Percentiles rank a stretch among this genome's conserved stretches.
These are phyloP conservation scores for Beauveria pseudobassiana DNA, from an alignment of 2,329 filamentous ascomycete species.

Conservation along the genomic window DNA sequence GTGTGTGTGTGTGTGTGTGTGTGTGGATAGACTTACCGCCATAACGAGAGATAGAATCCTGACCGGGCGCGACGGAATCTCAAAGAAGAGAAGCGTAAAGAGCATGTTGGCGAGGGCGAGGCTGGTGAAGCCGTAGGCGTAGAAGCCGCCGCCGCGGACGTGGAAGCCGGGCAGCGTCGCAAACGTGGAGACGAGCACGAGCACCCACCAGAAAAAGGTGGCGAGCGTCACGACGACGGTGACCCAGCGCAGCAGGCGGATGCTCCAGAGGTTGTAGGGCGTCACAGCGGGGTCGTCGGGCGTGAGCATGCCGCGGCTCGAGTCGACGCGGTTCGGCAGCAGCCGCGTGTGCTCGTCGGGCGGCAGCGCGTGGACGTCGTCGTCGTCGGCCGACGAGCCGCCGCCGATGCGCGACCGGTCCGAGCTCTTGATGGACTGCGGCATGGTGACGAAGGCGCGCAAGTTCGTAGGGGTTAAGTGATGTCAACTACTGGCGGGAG, in stretches of 20 bases:
- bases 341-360: slow-evolving; percentile 55
- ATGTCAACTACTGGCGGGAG: too few species aligned
- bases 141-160: slow-evolving; percentile 85
- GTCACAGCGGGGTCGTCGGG: slow-evolving; percentile 53
- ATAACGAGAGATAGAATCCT: slow-evolving; percentile 65
- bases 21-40: slow-evolving; percentile 25
- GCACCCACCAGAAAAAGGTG: slow-evolving; percentile 85
- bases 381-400: slow-evolving; percentile 10
- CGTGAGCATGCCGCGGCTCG: slow-evolving; percentile 27
- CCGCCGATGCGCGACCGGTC: not conserved
- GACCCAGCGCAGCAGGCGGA: slow-evolving; percentile 71
- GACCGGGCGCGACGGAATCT: slow-evolving; percentile 71
- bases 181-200: slow-evolving; percentile 84
- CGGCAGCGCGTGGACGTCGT: slow-evolving; percentile 21
- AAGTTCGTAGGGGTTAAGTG: too few species aligned
- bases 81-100: slow-evolving; percentile 78
- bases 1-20: not conserved
- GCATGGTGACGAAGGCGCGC: not conserved
- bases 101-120: slow-evolving; percentile 69
- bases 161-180: slow-evolving; percentile 83
- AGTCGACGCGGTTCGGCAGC: slow-evolving; percentile 59
- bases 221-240: slow-evolving; percentile 68
- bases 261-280: slow-evolving; percentile 91
- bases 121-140: slow-evolving; percentile 75
- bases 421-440: not conserved